Evolutionary conservation across 306 rosid species (phyloP).

Genomic region (Fragaria vesca): DNA sequence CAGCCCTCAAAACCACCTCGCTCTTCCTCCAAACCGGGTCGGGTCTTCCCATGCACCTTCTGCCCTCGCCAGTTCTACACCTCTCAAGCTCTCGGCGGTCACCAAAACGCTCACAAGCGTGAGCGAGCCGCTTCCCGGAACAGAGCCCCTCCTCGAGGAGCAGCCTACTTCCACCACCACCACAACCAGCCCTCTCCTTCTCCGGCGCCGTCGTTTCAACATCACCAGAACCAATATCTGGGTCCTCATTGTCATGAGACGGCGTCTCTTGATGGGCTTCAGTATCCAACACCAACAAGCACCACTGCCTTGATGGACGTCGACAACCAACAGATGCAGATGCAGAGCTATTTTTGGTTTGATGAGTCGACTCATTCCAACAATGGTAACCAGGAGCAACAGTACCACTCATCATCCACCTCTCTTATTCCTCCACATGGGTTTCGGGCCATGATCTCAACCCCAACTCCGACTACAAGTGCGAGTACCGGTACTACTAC

Average conservation of each 20-base stretch:
- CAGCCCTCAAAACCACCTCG: not conserved
- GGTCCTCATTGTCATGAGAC: not conserved
- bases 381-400: not conserved
- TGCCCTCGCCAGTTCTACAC: conserved; percentile 72
- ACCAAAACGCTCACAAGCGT: conserved; percentile 87
- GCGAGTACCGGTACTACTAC: not conserved
- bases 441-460: not conserved
- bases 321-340: not conserved
- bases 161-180: not conserved
- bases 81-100: conserved; percentile 95
- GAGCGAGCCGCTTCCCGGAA: conserved; percentile 57
- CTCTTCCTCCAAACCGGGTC: not conserved
- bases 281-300: not conserved
- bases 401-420: not conserved
- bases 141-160: not conserved
- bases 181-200: not conserved
- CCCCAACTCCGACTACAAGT: not conserved
- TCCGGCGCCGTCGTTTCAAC: not conserved
- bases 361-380: not conserved
- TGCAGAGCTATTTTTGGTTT: not conserved
- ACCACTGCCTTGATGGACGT: not conserved
- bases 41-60: conserved; percentile 54
- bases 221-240: not conserved
- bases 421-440: not conserved
- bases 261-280: no score